Evolutionary conservation across 2,329 filamentous ascomycete species (phyloP).

Genomic region (Colletotrichum chrysophilum): DNA sequence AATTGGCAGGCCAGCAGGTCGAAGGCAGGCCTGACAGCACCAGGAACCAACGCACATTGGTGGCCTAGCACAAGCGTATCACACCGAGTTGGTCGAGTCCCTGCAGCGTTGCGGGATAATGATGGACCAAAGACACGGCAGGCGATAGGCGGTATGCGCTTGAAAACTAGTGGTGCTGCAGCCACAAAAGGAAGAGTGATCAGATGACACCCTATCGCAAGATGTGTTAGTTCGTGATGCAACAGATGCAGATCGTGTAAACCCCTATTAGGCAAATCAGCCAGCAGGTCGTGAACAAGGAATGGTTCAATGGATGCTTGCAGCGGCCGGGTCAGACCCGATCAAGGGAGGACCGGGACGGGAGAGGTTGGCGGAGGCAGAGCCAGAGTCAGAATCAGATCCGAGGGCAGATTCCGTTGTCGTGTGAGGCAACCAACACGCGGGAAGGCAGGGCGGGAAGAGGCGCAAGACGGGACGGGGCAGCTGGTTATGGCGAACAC

Average conservation of each 20-base stretch:
- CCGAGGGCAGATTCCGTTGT: not conserved
- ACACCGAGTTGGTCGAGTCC: not conserved
- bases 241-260: conserved; percentile 4
- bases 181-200: conserved; percentile 12
- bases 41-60: not conserved
- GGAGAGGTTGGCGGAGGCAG: not conserved
- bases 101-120: not conserved
- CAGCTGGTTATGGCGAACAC: not conserved
- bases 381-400: not conserved
- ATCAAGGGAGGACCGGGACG: not conserved
- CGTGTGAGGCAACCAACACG: not conserved
- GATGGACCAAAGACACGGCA: not conserved
- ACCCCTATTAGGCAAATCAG: not conserved
- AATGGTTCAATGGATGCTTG: not conserved
- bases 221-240: not conserved
- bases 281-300: not conserved
- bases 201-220: not conserved
- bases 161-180: not conserved
- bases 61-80: not conserved
- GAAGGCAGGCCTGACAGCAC: not conserved
- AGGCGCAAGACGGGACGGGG: not conserved
- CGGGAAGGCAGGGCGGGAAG: not conserved
- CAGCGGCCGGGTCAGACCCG: not conserved
- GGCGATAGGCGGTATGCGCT: not conserved
- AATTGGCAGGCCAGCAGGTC: not conserved